Evolutionary conservation across 208 protist genomes (phyloP).

Genomic region (Novymonas esmeraldas): DNA sequence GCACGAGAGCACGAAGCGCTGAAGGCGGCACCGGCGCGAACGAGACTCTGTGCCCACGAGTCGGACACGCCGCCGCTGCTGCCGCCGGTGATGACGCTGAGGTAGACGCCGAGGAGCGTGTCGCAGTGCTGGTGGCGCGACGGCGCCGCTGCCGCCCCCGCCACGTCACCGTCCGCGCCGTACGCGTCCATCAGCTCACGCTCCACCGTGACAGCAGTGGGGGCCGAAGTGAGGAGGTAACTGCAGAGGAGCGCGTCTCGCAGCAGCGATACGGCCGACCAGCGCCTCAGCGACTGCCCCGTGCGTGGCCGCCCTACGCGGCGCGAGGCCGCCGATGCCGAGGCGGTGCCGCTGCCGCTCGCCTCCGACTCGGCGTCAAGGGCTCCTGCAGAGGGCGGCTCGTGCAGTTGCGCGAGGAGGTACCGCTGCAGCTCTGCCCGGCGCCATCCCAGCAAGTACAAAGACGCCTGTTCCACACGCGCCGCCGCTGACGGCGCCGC

Average conservation of each 20-base stretch:
- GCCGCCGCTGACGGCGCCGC: constrained; percentile 2
- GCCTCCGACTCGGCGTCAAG: neutral
- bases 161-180: neutral
- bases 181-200: neutral
- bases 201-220: neutral
- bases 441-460: constrained; percentile 25
- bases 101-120: constrained; percentile 6
- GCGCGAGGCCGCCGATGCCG: neutral
- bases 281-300: constrained; percentile 4
- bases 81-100: neutral
- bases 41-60: too few species aligned
- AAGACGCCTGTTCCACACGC: constrained; percentile 12
- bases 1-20: neutral
- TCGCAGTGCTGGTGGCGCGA: neutral
- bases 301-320: neutral
- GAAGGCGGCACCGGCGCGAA: neutral
- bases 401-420: neutral
- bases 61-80: neutral
- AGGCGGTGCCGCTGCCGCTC: neutral
- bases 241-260: constrained; percentile 22
- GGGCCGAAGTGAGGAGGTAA: neutral
- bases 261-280: constrained; percentile 37
- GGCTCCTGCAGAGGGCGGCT: neutral
- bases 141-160: too few species aligned
- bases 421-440: constrained; percentile 16